These are phyloP conservation scores for Lithocarpus polystachyus DNA, from an alignment of 306 rosid species.

Conservation along the genomic window DNA sequence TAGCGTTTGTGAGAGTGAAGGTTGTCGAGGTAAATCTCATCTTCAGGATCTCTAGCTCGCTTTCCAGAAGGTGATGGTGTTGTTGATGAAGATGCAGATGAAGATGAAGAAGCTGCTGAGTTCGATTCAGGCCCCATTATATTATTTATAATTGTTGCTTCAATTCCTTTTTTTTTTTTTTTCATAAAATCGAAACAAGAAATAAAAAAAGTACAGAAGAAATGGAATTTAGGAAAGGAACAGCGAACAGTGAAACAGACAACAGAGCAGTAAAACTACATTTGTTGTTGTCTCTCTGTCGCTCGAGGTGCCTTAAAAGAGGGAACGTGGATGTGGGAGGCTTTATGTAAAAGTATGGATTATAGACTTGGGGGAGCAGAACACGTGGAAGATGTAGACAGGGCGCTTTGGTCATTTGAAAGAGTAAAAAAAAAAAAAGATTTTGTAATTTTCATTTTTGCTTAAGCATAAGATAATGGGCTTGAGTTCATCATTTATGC, in stretches of 20 bases:
- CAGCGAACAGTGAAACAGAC: background rate
- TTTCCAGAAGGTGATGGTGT: slow-evolving; percentile 66
- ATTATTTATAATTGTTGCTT: background rate
- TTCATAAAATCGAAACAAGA: background rate
- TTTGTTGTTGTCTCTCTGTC: too few relatives aligned
- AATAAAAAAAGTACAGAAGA: background rate
- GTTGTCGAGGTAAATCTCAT: slow-evolving; percentile 92
- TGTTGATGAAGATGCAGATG: slow-evolving; percentile 29
- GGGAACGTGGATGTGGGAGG: too few relatives aligned
- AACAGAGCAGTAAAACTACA: too few relatives aligned
- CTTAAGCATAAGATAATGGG: too few relatives aligned
- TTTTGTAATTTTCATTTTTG: too few relatives aligned
- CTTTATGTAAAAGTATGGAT: too few relatives aligned
- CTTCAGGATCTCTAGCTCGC: slow-evolving; percentile 92
- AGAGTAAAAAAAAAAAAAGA: too few relatives aligned
- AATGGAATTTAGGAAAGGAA: background rate
- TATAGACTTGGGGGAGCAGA: too few relatives aligned
- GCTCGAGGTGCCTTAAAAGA: too few relatives aligned
- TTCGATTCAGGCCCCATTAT: slow-evolving; percentile 74
- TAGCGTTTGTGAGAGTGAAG: slow-evolving; percentile 96
- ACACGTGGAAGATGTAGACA: too few relatives aligned
- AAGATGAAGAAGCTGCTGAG: slow-evolving; percentile 31
- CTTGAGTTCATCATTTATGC: too few relatives aligned
- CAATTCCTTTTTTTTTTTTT: slow-evolving; percentile 13
- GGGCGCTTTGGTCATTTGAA: too few relatives aligned